Conservation (phyloP, 1,139 yeast species). For the Wickerhamiella infanticola region DNA sequence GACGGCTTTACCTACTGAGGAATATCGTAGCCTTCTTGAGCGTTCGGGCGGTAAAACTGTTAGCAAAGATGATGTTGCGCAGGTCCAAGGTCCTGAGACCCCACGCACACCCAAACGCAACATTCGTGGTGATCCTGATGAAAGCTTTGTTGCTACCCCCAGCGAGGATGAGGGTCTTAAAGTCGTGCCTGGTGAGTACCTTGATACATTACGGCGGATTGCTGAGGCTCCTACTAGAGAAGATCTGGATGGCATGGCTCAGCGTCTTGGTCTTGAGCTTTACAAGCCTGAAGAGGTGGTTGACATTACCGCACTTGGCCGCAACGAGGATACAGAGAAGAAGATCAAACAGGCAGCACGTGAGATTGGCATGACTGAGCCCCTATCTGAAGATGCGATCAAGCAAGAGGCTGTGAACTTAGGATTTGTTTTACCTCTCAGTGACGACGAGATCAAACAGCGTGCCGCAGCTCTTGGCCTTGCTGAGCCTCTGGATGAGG, state of each 20-base stretch:
- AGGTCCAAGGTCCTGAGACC: not conserved
- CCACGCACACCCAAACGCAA: not conserved
- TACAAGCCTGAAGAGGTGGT: not conserved
- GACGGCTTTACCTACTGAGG: constrained; percentile 25
- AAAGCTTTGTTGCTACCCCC: not conserved
- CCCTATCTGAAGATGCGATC: constrained; percentile 7
- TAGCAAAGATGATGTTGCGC: not conserved
- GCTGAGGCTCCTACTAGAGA: constrained; percentile 23
- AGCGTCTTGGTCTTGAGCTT: constrained; percentile 11
- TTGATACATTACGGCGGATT: constrained; percentile 20
- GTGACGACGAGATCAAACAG: constrained; percentile 6
- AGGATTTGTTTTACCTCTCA: constrained; percentile 9
- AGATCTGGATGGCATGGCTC: constrained; percentile 20
- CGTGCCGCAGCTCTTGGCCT: constrained; percentile 10
- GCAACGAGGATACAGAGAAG: not conserved
- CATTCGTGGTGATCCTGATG: not conserved
- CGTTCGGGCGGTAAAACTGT: constrained; percentile 2
- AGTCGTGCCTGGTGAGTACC: constrained; percentile 23
- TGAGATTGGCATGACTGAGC: constrained; percentile 9
- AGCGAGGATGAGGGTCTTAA: constrained; percentile 17
- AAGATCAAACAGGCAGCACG: constrained; percentile 6
- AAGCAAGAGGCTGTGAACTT: constrained; percentile 5
- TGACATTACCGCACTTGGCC: not conserved
- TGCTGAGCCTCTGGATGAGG: constrained; percentile 4
- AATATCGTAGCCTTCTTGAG: constrained; percentile 20